These are phyloP conservation scores for Epichloe coenophiala DNA, from an alignment of 2,329 filamentous ascomycete species.

Conservation along the genomic window DNA sequence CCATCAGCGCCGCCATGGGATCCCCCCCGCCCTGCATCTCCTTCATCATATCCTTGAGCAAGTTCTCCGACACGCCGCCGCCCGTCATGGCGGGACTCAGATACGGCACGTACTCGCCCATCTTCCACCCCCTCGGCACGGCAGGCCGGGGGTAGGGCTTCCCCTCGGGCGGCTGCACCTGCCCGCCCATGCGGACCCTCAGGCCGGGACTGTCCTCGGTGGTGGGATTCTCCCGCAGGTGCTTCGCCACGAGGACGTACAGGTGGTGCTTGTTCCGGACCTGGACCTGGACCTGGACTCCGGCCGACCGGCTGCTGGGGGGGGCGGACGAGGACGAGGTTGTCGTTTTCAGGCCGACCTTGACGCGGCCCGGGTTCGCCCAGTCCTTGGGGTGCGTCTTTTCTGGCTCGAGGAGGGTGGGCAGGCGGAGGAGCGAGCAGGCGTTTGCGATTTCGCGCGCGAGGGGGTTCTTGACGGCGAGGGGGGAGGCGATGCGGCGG, in stretches of 20 bases:
- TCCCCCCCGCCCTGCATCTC: slow-evolving; percentile 56
- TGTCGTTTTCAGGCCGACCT: slow-evolving; percentile 53
- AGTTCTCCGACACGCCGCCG: slow-evolving; percentile 85
- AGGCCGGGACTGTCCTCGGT: slow-evolving; percentile 54
- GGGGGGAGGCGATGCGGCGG: slow-evolving; percentile 53
- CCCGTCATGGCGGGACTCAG: slow-evolving; percentile 83
- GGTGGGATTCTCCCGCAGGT: slow-evolving; percentile 67
- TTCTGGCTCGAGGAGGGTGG: slow-evolving; percentile 74
- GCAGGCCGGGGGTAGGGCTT: slow-evolving; percentile 61
- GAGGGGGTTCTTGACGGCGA: slow-evolving; percentile 68
- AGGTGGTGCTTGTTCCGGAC: slow-evolving; percentile 76
- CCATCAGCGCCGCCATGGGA: slow-evolving; percentile 30
- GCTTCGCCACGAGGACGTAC: slow-evolving; percentile 64
- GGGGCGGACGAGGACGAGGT: not conserved
- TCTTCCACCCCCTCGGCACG: slow-evolving; percentile 82
- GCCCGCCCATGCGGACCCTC: slow-evolving; percentile 57
- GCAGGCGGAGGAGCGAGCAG: slow-evolving; percentile 57
- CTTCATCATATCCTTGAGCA: slow-evolving; percentile 93
- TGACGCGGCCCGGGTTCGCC: slow-evolving; percentile 86
- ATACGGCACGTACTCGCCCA: slow-evolving; percentile 69
- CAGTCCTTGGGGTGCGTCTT: slow-evolving; percentile 95
- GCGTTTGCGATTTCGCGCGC: slow-evolving; percentile 82
- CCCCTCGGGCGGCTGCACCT: slow-evolving; percentile 47
- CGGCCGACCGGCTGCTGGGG: too few species aligned
- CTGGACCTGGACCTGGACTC: slow-evolving; percentile 19